Conservation (phyloP, 257 asterid genomes). For the Forsythia viridissima region DNA sequence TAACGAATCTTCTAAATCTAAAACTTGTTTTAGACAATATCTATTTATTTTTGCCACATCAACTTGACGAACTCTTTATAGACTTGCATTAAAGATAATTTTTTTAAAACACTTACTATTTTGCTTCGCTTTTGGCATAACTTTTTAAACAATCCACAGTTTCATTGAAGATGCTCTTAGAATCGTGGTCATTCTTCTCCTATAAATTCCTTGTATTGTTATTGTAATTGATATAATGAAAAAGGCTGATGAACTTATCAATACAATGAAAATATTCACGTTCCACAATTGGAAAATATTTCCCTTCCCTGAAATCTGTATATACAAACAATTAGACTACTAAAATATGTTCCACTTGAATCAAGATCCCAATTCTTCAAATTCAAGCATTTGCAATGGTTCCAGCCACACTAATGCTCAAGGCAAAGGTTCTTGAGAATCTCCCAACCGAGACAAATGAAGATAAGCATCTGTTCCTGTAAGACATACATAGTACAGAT, state of each 20-base stretch:
- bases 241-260: background rate
- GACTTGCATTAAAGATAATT: too few relatives aligned
- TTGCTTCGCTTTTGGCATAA: too few relatives aligned
- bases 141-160: too few relatives aligned
- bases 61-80: too few relatives aligned
- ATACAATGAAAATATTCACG: background rate
- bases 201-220: too few relatives aligned
- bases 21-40: too few relatives aligned
- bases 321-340: background rate
- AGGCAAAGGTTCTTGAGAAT: slow-evolving; percentile 58
- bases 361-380: slow-evolving; percentile 1
- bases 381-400: slow-evolving; percentile 16
- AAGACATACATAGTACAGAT: background rate
- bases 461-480: slow-evolving; percentile 62
- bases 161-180: too few relatives aligned
- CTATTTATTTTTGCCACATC: too few relatives aligned
- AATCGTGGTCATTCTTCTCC: too few relatives aligned
- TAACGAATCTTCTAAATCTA: too few relatives aligned
- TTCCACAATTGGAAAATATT: background rate
- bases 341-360: background rate
- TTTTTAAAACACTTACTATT: too few relatives aligned
- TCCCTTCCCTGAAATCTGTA: background rate
- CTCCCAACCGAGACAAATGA: slow-evolving; percentile 53
- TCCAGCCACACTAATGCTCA: slow-evolving; percentile 15
- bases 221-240: too few relatives aligned